These are phyloP conservation scores for Exidia glandulosa DNA, from an alignment of 768 basidiomycete genomes.

Conservation along the genomic window DNA sequence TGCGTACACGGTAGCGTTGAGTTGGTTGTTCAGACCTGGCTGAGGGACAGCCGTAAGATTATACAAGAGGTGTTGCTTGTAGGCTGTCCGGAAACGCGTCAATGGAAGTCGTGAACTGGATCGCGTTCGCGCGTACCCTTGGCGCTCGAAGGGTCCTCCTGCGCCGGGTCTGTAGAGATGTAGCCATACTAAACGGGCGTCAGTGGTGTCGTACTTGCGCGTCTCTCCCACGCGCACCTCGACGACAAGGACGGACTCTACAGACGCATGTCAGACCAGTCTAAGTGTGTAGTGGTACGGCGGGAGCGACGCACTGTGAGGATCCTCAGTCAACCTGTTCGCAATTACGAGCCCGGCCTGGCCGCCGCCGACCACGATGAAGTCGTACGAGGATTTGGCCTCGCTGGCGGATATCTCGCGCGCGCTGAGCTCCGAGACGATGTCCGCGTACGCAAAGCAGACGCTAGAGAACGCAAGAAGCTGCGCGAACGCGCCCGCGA, in stretches of 20 bases:
- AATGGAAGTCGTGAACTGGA: neutral
- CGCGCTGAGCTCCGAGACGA: neutral
- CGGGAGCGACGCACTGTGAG: neutral
- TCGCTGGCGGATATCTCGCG: neutral
- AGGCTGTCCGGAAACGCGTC: neutral
- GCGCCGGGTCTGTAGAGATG: neutral
- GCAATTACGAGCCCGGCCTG: neutral
- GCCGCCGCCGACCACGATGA: neutral
- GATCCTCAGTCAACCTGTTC: neutral
- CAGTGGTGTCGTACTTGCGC: too few species aligned
- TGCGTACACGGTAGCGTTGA: neutral
- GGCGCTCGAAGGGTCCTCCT: neutral
- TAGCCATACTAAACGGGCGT: too few species aligned
- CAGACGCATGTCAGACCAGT: neutral
- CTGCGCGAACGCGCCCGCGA: neutral
- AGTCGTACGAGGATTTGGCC: neutral
- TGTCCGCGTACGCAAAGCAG: neutral
- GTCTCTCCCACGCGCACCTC: neutral
- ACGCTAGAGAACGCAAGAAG: neutral
- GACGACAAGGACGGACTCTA: conserved; percentile 2
- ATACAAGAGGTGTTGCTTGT: neutral
- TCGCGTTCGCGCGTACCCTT: neutral
- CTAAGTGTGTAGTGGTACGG: too few species aligned
- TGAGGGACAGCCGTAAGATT: neutral
- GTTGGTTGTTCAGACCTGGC: neutral